Percentiles rank a stretch among this genome's conserved stretches.
These are phyloP conservation scores for Neoascochyta sp. DNA, from an alignment of 2,329 filamentous ascomycete species.

Conservation along the genomic window DNA sequence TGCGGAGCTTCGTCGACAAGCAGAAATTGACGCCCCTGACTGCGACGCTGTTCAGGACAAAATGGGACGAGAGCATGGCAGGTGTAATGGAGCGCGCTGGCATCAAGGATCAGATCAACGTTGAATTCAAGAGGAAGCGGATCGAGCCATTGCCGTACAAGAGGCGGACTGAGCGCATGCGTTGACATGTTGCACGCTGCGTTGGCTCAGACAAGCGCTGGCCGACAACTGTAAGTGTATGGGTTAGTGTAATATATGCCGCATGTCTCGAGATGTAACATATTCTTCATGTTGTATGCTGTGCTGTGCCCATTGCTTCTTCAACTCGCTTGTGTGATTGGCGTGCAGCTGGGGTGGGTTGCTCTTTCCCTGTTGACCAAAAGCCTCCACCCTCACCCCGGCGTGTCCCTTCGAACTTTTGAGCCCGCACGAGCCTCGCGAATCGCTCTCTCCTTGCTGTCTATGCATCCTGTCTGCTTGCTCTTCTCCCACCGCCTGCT, in stretches of 20 bases:
- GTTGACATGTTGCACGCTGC: constrained; percentile 24
- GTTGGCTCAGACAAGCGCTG: constrained; percentile 5
- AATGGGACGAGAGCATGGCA: constrained; percentile 87
- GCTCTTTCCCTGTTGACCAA: too few species aligned
- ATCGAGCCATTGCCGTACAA: constrained; percentile 65
- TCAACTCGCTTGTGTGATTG: too few species aligned
- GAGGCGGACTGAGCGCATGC: constrained; percentile 51
- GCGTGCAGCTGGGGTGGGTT: too few species aligned
- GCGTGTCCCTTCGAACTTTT: too few species aligned
- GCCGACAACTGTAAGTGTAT: constrained; percentile 12
- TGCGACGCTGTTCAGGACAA: constrained; percentile 79
- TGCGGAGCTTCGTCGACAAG: constrained; percentile 70
- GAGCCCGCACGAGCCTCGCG: too few species aligned
- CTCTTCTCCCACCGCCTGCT: too few species aligned
- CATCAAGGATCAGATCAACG: constrained; percentile 65
- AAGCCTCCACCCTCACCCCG: too few species aligned
- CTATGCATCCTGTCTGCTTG: too few species aligned
- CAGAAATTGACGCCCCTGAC: constrained; percentile 70
- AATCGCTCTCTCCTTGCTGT: too few species aligned
- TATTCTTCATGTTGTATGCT: constrained; percentile 2
- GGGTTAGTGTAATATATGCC: constrained; percentile 17
- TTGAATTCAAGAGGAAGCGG: constrained; percentile 81
- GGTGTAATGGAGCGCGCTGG: constrained; percentile 78
- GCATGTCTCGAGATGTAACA: constrained; percentile 8
- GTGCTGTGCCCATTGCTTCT: too few species aligned